Base-by-base conservation (phyloP, 441 rosid genomes). In the Breynia disticha region DNA sequence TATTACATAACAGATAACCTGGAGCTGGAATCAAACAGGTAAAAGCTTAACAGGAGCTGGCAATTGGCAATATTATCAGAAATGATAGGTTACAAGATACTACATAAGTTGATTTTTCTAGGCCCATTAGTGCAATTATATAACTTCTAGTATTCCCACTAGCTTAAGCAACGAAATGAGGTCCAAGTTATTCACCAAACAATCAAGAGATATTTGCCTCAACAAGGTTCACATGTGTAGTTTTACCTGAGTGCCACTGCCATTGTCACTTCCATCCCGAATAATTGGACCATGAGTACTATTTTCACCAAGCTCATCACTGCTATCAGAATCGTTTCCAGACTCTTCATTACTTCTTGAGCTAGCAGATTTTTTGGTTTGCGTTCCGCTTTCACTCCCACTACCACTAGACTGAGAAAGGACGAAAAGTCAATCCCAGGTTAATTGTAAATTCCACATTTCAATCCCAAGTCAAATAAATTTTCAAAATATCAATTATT, bases 191-290 rank as follows among this genome's bases (percentile, higher is more conserved):
- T 48, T 13, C 24, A 17, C 32, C 52, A 12, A 17, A 13, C 20
- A 48, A 48, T 48, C 7, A 5, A 17, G 22, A 48, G 19, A 7
- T 1, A 19, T 11, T 17, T 19, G 24, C 19, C 13, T 11, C 43
- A 15, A 20, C 41, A 59, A 9, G 54, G 35, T 65, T 19, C 60
- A 41, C n/a, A 41, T 41, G n/a, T 17, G 43, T 37, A 38, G 12
- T 48, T n/a, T n/a, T 74, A 80, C 87, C 83, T 80, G 83, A 19
- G 85, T 74, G 62, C 79, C 82, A 48, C 82, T 85, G 51, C 84
- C 85, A 70, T 68, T 63, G 55, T 82, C 86, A 66, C 86, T 84
- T 66, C 76, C 78, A 62, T 77, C 76, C 21, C 59, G 70, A 60
- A 53, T 56, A 66, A 65, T 70, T 55, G 66, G 37, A 54, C 78